phyloP scores from a whole-genome alignment of 331 rosid species.

The Malus hybrid region DNA sequence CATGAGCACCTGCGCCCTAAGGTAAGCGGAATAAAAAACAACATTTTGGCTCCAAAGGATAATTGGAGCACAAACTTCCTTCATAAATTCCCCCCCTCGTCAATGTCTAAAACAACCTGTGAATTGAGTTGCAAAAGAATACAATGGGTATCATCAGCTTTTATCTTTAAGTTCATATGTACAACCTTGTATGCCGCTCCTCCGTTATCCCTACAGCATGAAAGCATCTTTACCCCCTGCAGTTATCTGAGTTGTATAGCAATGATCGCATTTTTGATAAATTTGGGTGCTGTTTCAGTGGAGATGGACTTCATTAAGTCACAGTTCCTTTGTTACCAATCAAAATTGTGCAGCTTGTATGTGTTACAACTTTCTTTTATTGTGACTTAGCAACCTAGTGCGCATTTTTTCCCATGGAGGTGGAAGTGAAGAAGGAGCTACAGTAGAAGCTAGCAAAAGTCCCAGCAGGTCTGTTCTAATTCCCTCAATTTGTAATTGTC shows the following conservation, averaged over 20 bases:
- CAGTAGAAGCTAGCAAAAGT: constrained; percentile 36
- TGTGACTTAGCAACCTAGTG: constrained; percentile 46
- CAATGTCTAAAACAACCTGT: background rate
- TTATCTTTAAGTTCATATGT: background rate
- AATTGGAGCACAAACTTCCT: background rate
- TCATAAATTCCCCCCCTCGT: background rate
- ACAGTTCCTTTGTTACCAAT: background rate
- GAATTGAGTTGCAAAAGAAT: background rate
- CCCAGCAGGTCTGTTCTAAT: constrained; percentile 35
- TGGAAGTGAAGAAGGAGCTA: constrained; percentile 32
- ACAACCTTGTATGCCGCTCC: background rate
- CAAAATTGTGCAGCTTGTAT: background rate
- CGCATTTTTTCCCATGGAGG: constrained; percentile 39
- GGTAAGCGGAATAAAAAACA: constrained; percentile 18
- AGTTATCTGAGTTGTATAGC: constrained; percentile 52
- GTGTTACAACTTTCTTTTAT: constrained; percentile 2
- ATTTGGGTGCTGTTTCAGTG: constrained; percentile 58
- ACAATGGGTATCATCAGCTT: background rate
- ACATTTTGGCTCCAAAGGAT: background rate
- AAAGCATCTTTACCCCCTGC: constrained; percentile 10
- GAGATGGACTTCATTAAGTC: constrained; percentile 39
- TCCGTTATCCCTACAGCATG: background rate
- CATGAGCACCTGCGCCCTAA: constrained; percentile 65
- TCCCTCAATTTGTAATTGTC: background rate
- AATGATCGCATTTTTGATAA: constrained; percentile 59